Conservation (phyloP, 2,329 filamentous ascomycete genomes). For the Trichoderma gracile region DNA sequence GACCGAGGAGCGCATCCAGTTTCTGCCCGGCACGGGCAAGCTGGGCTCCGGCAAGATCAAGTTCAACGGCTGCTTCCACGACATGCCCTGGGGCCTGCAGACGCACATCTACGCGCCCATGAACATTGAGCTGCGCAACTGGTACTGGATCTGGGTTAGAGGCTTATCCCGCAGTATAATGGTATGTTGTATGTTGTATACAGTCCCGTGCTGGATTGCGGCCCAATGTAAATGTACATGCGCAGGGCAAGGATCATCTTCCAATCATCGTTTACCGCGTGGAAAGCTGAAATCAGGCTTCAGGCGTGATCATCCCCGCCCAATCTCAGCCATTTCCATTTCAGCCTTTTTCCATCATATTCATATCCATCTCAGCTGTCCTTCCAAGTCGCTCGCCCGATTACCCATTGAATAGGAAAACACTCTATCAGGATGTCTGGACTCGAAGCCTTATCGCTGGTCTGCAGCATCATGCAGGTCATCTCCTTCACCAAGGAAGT, state of each 20-base stretch:
- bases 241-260: background rate
- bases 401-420: background rate
- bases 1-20: conserved; percentile 68
- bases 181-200: too few relatives aligned
- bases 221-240: background rate
- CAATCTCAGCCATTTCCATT: background rate
- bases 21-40: conserved; percentile 65
- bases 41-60: conserved; percentile 65
- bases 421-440: background rate
- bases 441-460: background rate
- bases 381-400: background rate
- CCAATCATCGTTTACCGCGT: background rate
- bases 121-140: conserved; percentile 65
- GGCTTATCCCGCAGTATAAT: too few relatives aligned
- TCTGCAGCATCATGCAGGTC: conserved; percentile 4
- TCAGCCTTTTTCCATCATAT: background rate
- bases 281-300: background rate
- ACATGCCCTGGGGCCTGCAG: conserved; percentile 71
- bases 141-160: too few relatives aligned
- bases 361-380: background rate
- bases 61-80: conserved; percentile 71
- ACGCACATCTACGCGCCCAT: conserved; percentile 71
- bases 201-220: background rate
- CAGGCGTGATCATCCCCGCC: background rate
- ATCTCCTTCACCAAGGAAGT: conserved; percentile 5